Percentiles rank a stretch among this genome's conserved stretches.
Conservation (phyloP, 2,329 filamentous ascomycete genomes). For the Cercospora sp. region DNA sequence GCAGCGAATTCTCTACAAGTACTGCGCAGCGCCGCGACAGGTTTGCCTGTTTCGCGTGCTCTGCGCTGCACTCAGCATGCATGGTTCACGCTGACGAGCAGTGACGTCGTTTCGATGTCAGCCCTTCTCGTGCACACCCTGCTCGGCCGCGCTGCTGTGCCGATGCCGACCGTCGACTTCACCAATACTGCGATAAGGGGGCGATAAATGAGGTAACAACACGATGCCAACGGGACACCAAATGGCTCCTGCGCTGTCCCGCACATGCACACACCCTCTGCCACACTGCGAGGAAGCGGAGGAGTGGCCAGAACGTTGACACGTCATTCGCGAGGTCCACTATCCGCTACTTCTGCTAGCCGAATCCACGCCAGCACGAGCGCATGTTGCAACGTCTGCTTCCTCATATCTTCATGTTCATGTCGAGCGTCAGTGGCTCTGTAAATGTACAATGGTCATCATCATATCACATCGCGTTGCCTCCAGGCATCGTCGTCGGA, state of each 20-base stretch:
- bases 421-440: not conserved
- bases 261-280: not conserved
- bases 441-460: not conserved
- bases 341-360: not conserved
- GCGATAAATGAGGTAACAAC: not conserved
- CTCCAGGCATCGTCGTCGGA: conserved; percentile 12
- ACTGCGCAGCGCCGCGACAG: not conserved
- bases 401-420: not conserved
- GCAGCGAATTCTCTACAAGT: not conserved
- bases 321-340: not conserved
- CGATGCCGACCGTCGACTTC: not conserved
- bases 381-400: not conserved
- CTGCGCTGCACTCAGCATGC: not conserved
- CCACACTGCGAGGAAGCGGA: not conserved
- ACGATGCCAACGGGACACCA: not conserved
- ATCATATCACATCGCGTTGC: conserved; percentile 19
- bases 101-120: not conserved
- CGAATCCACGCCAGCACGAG: not conserved
- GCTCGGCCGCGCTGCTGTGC: not conserved
- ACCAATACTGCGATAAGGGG: not conserved
- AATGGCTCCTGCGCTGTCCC: not conserved
- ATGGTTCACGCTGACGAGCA: not conserved
- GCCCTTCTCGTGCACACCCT: not conserved
- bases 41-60: not conserved
- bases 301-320: not conserved